Evolutionary conservation across 129 eudicot genomes (phyloP), one percentile per base, ranked within the genome.

Genomic region (Glebionis coronaria): DNA sequence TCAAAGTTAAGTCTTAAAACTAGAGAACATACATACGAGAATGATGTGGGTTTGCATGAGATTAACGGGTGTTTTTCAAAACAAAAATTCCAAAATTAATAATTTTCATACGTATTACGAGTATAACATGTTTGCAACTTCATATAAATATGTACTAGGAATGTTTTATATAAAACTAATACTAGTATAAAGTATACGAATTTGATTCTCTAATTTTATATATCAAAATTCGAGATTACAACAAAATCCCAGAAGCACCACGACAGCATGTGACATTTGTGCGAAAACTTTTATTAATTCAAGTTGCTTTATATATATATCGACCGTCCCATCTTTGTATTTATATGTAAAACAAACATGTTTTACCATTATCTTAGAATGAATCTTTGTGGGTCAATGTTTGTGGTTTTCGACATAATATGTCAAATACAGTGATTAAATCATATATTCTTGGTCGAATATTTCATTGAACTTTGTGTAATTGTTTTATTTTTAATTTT

Each of bases 221-320:
- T 54, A 44, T 46, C 40, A 40, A 31, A 4, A 19, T 42, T 45
- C 31, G 44, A 58, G 47, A 35, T 20, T 67, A 67, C 44, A 25
- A 70, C 58, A 49, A 68, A 75, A 42, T 75, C 27, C 74, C 74
- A 75, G 40, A 75, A 68, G 69, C 74, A 68, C 55, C 25, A 23
- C 6, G 80, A 75, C 80, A 23, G 31, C 73, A 61, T 61, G 66
- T 70, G 75, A 58, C 56, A 69, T 56, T 44, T 21, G 74, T 16
- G 42, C 28, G 46, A 16, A 57, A 58, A 2, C 19, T 15, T 70
- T 13, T n/a, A n/a, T 23, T 16, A 21, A 69, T 56, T 16, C 46
- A 27, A 67, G 61, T 49, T 28, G 55, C 16, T 56, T 56, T 58
- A 70, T 58, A 13, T 55, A 40, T 56, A 13, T 55, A 40, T 56